A percentile compares a stretch with the other conserved stretches of the same genome.
Evolutionary conservation across 768 basidiomycete genomes (phyloP).

Genomic region (Terana coerulea): DNA sequence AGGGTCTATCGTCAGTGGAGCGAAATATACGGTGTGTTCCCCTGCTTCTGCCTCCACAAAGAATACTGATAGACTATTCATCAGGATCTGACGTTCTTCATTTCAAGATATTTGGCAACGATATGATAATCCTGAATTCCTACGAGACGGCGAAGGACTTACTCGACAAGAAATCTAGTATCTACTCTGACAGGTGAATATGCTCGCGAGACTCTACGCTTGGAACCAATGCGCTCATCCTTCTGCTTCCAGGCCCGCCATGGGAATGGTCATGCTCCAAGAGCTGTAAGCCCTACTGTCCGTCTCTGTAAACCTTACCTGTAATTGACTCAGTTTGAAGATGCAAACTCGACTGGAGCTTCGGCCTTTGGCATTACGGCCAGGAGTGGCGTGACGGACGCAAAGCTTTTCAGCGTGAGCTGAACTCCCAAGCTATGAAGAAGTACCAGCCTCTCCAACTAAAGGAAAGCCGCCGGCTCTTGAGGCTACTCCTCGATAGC

Average conservation of each 20-base stretch:
- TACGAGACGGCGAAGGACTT: constrained; percentile 6
- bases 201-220: neutral
- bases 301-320: neutral
- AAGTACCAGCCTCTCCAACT: neutral
- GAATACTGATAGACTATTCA: neutral
- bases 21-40: neutral
- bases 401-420: constrained; percentile 6
- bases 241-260: neutral
- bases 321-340: neutral
- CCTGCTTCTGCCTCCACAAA: neutral
- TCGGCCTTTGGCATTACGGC: neutral
- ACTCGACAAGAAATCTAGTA: constrained; percentile 10
- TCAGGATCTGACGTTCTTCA: constrained; percentile 18
- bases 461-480: neutral
- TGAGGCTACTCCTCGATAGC: neutral
- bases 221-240: too few relatives aligned
- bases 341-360: neutral
- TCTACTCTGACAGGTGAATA: constrained; percentile 12
- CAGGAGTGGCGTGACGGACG: constrained; percentile 1
- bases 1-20: neutral
- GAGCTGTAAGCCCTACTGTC: constrained; percentile 3
- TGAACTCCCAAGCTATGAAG: neutral
- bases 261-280: neutral
- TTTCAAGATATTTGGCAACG: constrained; percentile 15
- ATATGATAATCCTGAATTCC: constrained; percentile 8